Base-by-base conservation (phyloP, 2,329 filamentous ascomycete species). In the Ceratocystiopsis sp. region DNA sequence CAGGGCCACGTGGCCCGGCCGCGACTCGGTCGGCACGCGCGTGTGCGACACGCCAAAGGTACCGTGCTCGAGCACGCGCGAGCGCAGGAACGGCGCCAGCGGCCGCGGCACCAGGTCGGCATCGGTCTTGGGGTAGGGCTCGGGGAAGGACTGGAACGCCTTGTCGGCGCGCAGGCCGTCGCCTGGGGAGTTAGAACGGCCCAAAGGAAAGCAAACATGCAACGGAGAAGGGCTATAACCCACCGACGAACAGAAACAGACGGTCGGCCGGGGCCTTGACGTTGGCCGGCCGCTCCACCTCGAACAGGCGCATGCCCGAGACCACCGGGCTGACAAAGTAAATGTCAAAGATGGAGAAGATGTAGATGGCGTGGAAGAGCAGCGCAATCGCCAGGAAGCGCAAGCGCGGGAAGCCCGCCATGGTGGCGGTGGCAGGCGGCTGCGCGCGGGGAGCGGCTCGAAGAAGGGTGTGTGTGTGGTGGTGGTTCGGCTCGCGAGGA, bases 261-360 rank as follows among this genome's bases (percentile, higher is more conserved):
- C 91, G 77, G 60, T 91, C 84, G 6, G 93, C 89, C 1, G 91
- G 91, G 18, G 87, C 74, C 59, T 80, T 76, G 41, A 61, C 60
- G 42, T 64, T 62, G 37, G 62, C 52, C 35, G 72, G 64, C 44
- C 78, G 69, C 46, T 86, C 74, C 35, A 93, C 68, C 38, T 68
- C 64, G 61, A 85, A 87, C 47, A 86, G 73, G 55, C 73, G 76
- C 91, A 98, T 98, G 57, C 91, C 91, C 66, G 80, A 83, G 43
- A 96, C 91, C 53, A 98, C 91, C 18, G 91, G 91, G 59, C 86
- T 95, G 57, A 95, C 86, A 58, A 98, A 98, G 64, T 98, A 96
- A 50, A 96, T 91, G 61, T 95, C 87, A 64, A 98, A 98, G 55
- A 96, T 96, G 47, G 86, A 94, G 58, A 80, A 83, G 45, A 94